phyloP scores from a whole-genome alignment of 164 flowering plant genomes.

The Malania oleifera region DNA sequence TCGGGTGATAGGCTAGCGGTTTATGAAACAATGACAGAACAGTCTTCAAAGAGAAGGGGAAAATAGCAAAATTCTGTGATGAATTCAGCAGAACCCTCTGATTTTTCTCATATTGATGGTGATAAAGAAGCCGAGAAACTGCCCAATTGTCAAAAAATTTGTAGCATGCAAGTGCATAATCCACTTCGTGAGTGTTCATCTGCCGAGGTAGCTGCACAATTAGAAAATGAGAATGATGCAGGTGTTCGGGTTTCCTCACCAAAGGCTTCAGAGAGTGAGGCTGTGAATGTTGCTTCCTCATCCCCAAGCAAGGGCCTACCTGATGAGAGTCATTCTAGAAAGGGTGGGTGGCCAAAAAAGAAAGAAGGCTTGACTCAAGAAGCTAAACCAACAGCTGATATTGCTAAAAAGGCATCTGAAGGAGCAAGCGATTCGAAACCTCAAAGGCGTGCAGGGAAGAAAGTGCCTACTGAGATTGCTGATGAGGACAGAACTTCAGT shows the following conservation, averaged over 20 bases:
- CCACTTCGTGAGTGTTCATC: conserved; percentile 29
- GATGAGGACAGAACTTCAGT: conserved; percentile 24
- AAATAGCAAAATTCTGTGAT: conserved; percentile 18
- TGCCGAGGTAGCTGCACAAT: conserved; percentile 24
- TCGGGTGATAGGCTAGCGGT: conserved; percentile 17
- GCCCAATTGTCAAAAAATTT: conserved; percentile 20
- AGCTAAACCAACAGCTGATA: conserved; percentile 21
- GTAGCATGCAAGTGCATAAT: conserved; percentile 29
- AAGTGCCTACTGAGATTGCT: conserved; percentile 19
- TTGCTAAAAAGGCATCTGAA: conserved; percentile 31
- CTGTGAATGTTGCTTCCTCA: conserved; percentile 26
- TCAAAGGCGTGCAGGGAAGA: conserved; percentile 26
- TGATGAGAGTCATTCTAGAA: conserved; percentile 30
- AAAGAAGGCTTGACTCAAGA: conserved; percentile 23
- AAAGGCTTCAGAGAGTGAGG: conserved; percentile 20
- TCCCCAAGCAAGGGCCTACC: conserved; percentile 17
- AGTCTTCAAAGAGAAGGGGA: conserved; percentile 25
- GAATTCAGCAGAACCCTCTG: conserved; percentile 31
- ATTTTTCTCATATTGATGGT: conserved; percentile 19
- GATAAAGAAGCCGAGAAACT: conserved; percentile 29
- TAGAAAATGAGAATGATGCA: conserved; percentile 27
- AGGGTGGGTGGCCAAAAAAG: conserved; percentile 31
- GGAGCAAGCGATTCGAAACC: conserved; percentile 32
- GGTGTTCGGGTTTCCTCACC: conserved; percentile 19
- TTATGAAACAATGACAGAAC: conserved; percentile 24